Conservation (phyloP, 2,329 filamentous ascomycete genomes). For the Neoascochyta sp. region DNA sequence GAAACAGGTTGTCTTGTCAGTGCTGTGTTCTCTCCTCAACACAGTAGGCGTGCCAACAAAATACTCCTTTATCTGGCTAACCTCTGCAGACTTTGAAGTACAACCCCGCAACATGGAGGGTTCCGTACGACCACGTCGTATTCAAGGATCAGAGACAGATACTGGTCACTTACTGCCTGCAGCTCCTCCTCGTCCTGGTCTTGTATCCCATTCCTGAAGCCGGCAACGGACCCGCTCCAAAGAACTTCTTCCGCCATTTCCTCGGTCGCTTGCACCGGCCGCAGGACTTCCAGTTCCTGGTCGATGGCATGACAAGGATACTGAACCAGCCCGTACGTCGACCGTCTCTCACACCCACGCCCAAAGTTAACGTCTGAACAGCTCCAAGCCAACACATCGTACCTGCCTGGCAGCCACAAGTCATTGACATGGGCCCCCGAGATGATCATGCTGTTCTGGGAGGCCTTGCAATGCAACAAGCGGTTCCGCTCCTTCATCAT, state of each 20-base stretch:
- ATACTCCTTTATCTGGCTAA: conserved; percentile 11
- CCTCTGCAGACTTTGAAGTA: conserved; percentile 78
- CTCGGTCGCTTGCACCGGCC: conserved; percentile 84
- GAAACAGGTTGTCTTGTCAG: conserved; percentile 84
- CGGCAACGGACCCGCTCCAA: conserved; percentile 60
- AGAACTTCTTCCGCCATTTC: conserved; percentile 93
- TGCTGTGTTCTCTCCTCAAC: conserved; percentile 89
- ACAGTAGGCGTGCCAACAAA: conserved; percentile 61
- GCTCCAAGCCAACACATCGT: conserved; percentile 82
- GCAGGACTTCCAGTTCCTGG: conserved; percentile 96
- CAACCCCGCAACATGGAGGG: conserved; percentile 88
- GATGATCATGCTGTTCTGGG: conserved; percentile 97
- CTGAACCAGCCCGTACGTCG: conserved; percentile 71
- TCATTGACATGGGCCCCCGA: conserved; percentile 85
- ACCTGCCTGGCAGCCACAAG: conserved; percentile 79
- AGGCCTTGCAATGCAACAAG: conserved; percentile 95
- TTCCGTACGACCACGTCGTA: conserved; percentile 89
- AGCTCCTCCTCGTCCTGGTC: conserved; percentile 80
- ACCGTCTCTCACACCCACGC: too few species aligned
- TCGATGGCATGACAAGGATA: conserved; percentile 89
- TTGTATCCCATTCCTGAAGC: conserved; percentile 85
- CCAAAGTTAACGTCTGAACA: conserved; percentile 30
- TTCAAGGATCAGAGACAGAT: conserved; percentile 89
- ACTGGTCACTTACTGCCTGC: conserved; percentile 85
- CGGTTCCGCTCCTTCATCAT: conserved; percentile 95